Percentiles rank a stretch among this genome's conserved stretches.
Conservation (phyloP, 352 stramenopile genomes). For the Elongisporangium prolatum region DNA sequence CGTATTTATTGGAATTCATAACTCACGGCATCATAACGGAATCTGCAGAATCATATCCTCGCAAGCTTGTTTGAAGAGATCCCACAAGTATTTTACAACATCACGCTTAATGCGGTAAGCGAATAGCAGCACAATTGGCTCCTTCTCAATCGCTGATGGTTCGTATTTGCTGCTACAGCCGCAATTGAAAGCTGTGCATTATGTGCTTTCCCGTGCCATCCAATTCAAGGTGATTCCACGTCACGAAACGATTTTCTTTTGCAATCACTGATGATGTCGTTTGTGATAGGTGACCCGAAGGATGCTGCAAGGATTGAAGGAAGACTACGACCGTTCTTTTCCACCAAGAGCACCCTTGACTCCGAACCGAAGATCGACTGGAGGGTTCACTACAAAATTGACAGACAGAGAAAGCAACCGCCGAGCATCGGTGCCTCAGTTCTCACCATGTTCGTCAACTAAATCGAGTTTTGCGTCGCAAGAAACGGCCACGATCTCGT, state of each 20-base stretch:
- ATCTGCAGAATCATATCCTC: slow-evolving; percentile 39
- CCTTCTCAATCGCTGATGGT: neutral
- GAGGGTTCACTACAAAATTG: neutral
- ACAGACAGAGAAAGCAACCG: neutral
- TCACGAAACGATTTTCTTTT: neutral
- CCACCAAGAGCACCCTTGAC: neutral
- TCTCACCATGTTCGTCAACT: neutral
- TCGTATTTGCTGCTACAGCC: slow-evolving; percentile 14
- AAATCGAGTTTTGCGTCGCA: neutral
- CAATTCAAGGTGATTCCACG: slow-evolving; percentile 23
- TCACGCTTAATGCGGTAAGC: slow-evolving; percentile 54
- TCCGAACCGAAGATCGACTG: neutral
- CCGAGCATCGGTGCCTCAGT: neutral
- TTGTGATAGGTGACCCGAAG: slow-evolving; percentile 20
- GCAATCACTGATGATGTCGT: neutral
- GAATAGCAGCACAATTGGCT: neutral
- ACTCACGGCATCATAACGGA: neutral
- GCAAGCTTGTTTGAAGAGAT: slow-evolving; percentile 66
- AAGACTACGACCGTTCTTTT: slow-evolving; percentile 20
- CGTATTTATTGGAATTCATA: neutral
- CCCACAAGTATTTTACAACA: slow-evolving; percentile 69
- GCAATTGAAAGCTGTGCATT: slow-evolving; percentile 14
- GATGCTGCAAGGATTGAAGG: slow-evolving; percentile 21
- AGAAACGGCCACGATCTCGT: neutral
- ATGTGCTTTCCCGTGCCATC: slow-evolving; percentile 16